These are phyloP conservation scores for Nemania serpens DNA, from an alignment of 2,329 filamentous ascomycete genomes.

Conservation along the genomic window DNA sequence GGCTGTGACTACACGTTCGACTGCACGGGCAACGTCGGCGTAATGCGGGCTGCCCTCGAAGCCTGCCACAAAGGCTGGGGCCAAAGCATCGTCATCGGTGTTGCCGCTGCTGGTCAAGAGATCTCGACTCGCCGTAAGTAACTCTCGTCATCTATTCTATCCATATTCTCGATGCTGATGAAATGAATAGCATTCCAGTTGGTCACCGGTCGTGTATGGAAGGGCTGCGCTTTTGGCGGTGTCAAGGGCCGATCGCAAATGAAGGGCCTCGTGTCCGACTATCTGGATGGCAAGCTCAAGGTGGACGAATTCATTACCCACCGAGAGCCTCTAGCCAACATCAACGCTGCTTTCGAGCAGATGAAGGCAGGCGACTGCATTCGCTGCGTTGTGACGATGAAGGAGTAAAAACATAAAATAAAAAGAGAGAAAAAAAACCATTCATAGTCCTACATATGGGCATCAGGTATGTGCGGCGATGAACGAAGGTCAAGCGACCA, in stretches of 20 bases:
- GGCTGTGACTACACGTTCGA: constrained; percentile 99
- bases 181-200: constrained; percentile 83
- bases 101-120: constrained; percentile 94
- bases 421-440: not conserved
- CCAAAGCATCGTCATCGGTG: constrained; percentile 96
- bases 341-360: constrained; percentile 87
- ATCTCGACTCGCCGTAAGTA: constrained; percentile 86
- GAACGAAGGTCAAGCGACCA: not conserved
- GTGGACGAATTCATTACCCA: constrained; percentile 99
- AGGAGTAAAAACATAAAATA: too few relatives aligned
- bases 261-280: constrained; percentile 83
- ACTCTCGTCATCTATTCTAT: not conserved
- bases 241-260: constrained; percentile 97
- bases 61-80: constrained; percentile 99
- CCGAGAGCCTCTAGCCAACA: constrained; percentile 77
- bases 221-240: constrained; percentile 95
- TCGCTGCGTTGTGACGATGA: constrained; percentile 82
- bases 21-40: constrained; percentile 94
- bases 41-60: constrained; percentile 91
- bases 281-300: constrained; percentile 87
- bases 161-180: constrained; percentile 26
- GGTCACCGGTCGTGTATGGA: constrained; percentile 97
- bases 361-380: constrained; percentile 99
- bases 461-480: constrained; percentile 1
- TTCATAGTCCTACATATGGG: constrained; percentile 1